phyloP scores from a whole-genome alignment of 331 rosid genomes.

The Pyrus hybrid region DNA sequence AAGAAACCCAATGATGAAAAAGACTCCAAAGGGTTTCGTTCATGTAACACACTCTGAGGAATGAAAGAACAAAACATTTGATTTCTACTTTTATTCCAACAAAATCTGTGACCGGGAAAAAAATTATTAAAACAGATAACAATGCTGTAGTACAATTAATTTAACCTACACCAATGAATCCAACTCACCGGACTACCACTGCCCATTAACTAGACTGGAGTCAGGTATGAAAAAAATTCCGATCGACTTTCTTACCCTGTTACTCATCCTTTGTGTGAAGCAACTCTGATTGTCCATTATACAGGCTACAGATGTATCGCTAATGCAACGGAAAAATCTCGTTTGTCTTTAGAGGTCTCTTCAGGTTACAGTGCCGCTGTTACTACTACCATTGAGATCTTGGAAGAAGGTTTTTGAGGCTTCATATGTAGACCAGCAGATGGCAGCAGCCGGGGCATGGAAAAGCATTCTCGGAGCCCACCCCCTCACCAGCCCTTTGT shows the following conservation, averaged over 20 bases:
- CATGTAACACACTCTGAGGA: background rate
- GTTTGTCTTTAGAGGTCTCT: background rate
- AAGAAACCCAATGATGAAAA: background rate
- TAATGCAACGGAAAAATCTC: conserved; percentile 21
- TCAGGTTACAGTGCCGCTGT: conserved; percentile 34
- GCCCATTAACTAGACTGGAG: conserved; percentile 19
- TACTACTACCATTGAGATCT: conserved; percentile 34
- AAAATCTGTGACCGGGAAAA: background rate
- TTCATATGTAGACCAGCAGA: conserved; percentile 98
- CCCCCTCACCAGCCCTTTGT: conserved; percentile 80
- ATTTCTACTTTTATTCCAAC: background rate
- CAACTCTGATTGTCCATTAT: background rate
- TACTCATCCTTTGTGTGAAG: conserved; percentile 18
- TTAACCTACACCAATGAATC: conserved; percentile 16
- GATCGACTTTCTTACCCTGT: conserved; percentile 9
- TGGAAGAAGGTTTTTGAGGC: conserved; percentile 79
- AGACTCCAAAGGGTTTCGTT: background rate
- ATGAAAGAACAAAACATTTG: background rate
- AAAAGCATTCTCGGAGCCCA: conserved; percentile 97
- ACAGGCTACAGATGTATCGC: conserved; percentile 2
- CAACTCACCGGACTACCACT: conserved; percentile 9
- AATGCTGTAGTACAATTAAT: conserved; percentile 16
- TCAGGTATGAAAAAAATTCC: conserved; percentile 13
- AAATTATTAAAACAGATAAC: conserved; percentile 7
- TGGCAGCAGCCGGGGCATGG: conserved; percentile 98